Percentiles rank a stretch among this genome's conserved stretches.
Conservation (phyloP, 2,329 filamentous ascomycete genomes). For the Diaporthe humulicola region DNA sequence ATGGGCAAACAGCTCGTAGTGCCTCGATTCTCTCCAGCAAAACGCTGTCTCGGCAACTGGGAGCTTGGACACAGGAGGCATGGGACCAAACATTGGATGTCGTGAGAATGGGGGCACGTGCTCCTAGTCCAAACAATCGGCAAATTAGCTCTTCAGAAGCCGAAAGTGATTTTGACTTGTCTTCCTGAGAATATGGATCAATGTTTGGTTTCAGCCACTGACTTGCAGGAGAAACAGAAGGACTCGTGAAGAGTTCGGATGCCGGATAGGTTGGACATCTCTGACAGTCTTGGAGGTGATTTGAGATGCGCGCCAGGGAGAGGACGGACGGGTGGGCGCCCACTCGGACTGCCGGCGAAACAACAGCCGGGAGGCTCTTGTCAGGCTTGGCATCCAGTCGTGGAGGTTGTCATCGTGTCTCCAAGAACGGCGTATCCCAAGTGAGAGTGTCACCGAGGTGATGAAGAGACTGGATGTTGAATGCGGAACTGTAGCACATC, state of each 20-base stretch:
- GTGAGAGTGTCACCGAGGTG: constrained; percentile 22
- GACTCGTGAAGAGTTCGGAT: constrained; percentile 6
- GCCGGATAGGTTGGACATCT: constrained; percentile 25
- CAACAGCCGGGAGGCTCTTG: constrained; percentile 23
- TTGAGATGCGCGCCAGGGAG: constrained; percentile 7
- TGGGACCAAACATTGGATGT: constrained; percentile 33
- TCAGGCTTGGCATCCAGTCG: constrained; percentile 4
- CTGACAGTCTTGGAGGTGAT: constrained; percentile 13
- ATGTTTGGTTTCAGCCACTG: constrained; percentile 34
- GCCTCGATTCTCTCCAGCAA: neutral
- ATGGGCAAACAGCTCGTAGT: constrained; percentile 9
- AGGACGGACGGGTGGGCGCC: neutral
- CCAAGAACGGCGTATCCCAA: neutral
- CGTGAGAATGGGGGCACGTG: constrained; percentile 27
- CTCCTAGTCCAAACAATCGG: constrained; percentile 25
- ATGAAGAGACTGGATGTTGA: neutral
- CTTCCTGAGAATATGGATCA: constrained; percentile 5
- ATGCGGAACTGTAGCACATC: constrained; percentile 31
- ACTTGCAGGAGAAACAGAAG: constrained; percentile 33
- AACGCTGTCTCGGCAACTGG: constrained; percentile 20
- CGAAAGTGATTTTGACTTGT: constrained; percentile 13
- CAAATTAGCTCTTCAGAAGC: constrained; percentile 20
- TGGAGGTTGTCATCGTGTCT: constrained; percentile 10
- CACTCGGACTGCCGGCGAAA: constrained; percentile 26
- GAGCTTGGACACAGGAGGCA: constrained; percentile 22